Evolutionary conservation across 140 eudicot genomes (phyloP), one percentile per base, ranked within the genome.

Genomic region (Flaveria floridana): DNA sequence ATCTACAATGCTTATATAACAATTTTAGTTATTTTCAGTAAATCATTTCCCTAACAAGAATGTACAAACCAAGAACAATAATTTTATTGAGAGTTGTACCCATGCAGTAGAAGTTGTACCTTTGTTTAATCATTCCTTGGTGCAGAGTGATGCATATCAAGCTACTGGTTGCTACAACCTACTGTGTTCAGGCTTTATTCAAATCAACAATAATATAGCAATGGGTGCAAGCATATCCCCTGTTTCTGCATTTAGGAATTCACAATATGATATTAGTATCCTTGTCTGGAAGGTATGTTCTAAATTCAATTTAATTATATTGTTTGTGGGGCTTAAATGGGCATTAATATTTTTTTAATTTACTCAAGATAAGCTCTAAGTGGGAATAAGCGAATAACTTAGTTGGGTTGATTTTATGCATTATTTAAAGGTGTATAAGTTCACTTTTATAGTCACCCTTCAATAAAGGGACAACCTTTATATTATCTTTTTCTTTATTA

Each of bases 161-260:
- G 96, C 97, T 61, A 95, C 96, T 3, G 99, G 99, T n/a, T 95
- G 99, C 89, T 95, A 90, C 87, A 91, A 95, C 73, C 80, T 95
- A 42, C 79, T 88, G 4, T 95, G 99, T 79, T 91, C 97, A 25
- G 99, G 99, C 6, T 95, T 95, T 64, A 91, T 95, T 78, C 99
- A 95, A 81, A 81, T 89, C 78, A 91, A 83, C 78, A 88, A 78
- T 74, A 95, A 87, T 26, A 85, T 91, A 74, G 96, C 97, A 76
- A 87, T 95, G 96, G 97, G 99, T 62, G 99, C 99, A 53, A 88
- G 96, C 87, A 90, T 94, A 70, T 94, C 96, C 9, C 99, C 97
- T 28, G 95, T 94, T 50, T 94, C 99, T 69, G 92, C 80, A 46
- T 83, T 65, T 39, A 76, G 94, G 26, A 85, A 82, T 77, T 86